Evolutionary conservation across 192 early-diverging fungal genomes (phyloP).

Genomic region (Backusella macrospora): DNA sequence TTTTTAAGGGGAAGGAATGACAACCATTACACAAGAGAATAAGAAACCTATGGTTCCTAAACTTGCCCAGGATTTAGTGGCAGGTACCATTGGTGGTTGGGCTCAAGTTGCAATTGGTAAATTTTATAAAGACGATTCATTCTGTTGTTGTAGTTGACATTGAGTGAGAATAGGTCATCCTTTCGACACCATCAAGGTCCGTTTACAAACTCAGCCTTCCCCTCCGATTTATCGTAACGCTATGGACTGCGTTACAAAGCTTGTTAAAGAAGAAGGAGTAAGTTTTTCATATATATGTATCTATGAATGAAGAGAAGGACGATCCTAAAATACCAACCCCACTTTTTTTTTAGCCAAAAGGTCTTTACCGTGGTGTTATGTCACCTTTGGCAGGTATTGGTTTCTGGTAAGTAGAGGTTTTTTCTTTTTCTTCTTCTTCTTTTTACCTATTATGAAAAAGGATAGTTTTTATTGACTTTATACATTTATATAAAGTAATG

Average conservation of each 20-base stretch:
- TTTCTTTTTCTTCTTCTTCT: no score
- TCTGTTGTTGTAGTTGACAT: not conserved
- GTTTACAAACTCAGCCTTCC: constrained; percentile 66
- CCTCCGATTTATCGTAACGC: constrained; percentile 62
- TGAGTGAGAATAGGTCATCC: constrained; percentile 42
- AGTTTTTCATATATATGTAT: constrained; percentile 17
- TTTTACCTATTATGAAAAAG: not conserved
- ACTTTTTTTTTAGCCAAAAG: constrained; percentile 45
- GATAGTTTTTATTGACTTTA: not conserved
- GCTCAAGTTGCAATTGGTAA: constrained; percentile 69
- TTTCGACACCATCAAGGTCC: constrained; percentile 70
- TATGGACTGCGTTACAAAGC: constrained; percentile 56
- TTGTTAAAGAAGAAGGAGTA: constrained; percentile 63
- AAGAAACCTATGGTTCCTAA: constrained; percentile 42
- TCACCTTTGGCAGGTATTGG: constrained; percentile 75
- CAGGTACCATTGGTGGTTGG: constrained; percentile 70
- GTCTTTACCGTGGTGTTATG: constrained; percentile 71
- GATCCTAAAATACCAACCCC: not conserved
- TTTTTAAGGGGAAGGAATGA: constrained; percentile 14
- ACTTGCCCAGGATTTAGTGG: constrained; percentile 55
- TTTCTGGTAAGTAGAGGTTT: constrained; percentile 53
- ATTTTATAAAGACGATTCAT: not conserved
- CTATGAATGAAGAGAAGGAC: not conserved
- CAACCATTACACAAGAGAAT: constrained; percentile 17
- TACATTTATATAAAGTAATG: constrained; percentile 54